Evolutionary conservation across 139 green algal genomes (phyloP).

Genomic region (Astrephomene gubernaculifera): DNA sequence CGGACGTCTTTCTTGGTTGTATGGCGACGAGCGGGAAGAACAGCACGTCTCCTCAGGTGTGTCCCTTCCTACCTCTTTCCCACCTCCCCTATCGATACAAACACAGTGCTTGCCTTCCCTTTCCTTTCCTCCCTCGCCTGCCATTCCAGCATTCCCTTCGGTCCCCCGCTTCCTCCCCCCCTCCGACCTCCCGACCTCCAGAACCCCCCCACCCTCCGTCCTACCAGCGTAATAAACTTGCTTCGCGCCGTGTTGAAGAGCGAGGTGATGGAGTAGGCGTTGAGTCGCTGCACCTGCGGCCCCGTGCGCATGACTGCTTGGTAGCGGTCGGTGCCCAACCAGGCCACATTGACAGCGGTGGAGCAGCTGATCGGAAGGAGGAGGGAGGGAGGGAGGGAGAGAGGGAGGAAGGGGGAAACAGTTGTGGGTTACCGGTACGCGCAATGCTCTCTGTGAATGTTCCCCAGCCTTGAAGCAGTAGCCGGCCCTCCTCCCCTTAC

Average conservation of each 20-base stretch:
- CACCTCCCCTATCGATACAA: no score
- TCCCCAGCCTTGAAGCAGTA: no score
- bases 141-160: background rate
- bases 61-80: no score
- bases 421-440: background rate
- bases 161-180: background rate
- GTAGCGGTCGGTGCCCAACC: conserved; percentile 40
- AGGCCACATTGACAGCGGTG: conserved; percentile 47
- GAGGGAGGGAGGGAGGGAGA: background rate
- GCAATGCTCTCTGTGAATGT: no score
- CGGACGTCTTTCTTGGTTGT: no score
- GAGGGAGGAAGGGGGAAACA: background rate
- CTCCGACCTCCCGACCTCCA: background rate
- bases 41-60: no score
- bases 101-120: no score
- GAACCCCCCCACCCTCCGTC: background rate
- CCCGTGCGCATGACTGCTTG: conserved; percentile 40
- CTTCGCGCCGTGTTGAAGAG: conserved; percentile 42
- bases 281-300: conserved; percentile 51
- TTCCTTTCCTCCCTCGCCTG: background rate
- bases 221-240: conserved; percentile 22
- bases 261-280: conserved; percentile 47
- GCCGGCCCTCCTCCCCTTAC: no score
- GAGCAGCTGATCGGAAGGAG: conserved; percentile 34
- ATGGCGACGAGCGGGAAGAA: no score